phyloP scores from a whole-genome alignment of 2,329 filamentous ascomycete species.

The Ilyonectria robusta region DNA sequence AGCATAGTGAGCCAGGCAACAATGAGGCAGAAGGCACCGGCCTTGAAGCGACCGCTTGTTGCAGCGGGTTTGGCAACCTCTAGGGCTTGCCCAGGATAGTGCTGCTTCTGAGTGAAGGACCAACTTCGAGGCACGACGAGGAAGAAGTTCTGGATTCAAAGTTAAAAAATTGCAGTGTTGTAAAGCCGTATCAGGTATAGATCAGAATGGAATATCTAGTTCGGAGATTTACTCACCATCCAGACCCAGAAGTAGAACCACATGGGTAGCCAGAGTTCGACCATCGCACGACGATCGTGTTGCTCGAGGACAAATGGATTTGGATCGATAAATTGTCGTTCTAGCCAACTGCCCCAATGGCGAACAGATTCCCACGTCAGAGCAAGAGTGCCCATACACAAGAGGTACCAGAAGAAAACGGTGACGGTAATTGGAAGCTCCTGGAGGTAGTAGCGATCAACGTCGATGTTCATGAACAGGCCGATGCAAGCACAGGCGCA shows the following conservation, averaged over 20 bases:
- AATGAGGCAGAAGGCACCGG: constrained; percentile 73
- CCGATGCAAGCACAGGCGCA: constrained; percentile 76
- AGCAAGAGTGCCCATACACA: constrained; percentile 75
- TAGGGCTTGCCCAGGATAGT: constrained; percentile 70
- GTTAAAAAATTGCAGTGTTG: neutral
- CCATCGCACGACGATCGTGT: constrained; percentile 71
- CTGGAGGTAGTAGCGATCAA: constrained; percentile 81
- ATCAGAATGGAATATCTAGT: neutral
- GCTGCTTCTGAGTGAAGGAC: constrained; percentile 75
- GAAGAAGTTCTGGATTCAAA: constrained; percentile 74
- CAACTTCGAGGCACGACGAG: constrained; percentile 79
- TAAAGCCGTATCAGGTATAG: neutral
- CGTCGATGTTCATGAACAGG: constrained; percentile 79
- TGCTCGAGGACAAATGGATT: constrained; percentile 74
- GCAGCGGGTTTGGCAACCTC: constrained; percentile 70
- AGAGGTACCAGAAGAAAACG: constrained; percentile 81
- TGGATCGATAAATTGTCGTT: constrained; percentile 79
- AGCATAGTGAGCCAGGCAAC: constrained; percentile 72
- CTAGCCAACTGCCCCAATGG: constrained; percentile 86
- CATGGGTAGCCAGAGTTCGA: constrained; percentile 79
- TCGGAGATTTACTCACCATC: constrained; percentile 63
- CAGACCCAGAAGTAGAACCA: constrained; percentile 82
- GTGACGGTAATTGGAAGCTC: constrained; percentile 80
- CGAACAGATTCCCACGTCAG: constrained; percentile 82
- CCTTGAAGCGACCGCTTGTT: constrained; percentile 78